Evolutionary conservation across 1,139 yeast species (phyloP).

Genomic region (Yarrowia galli): DNA sequence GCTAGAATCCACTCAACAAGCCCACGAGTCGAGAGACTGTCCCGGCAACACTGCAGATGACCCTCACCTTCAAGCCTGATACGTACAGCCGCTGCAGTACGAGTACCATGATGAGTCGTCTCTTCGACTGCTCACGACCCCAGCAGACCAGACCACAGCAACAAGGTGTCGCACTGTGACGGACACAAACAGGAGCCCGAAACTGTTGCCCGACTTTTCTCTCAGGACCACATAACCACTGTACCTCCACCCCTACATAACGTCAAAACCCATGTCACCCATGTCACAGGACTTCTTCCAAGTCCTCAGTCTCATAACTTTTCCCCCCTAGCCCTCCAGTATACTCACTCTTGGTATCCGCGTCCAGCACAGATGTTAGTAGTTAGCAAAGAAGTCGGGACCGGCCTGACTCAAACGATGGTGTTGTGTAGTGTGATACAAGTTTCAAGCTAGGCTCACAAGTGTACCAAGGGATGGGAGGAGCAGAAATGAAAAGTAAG

Average conservation of each 20-base stretch:
- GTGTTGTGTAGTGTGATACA: not conserved
- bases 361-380: slow-evolving; percentile 31
- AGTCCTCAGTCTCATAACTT: not conserved
- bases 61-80: too few relatives aligned
- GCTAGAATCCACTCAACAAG: too few relatives aligned
- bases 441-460: too few relatives aligned
- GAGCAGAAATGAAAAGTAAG: not conserved
- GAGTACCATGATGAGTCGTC: too few relatives aligned
- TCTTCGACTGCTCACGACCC: too few relatives aligned
- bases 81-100: too few relatives aligned
- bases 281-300: not conserved
- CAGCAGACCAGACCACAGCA: too few relatives aligned
- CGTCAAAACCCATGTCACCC: not conserved
- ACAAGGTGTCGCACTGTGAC: too few relatives aligned
- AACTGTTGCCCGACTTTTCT: too few relatives aligned
- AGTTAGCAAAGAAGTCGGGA: slow-evolving; percentile 20
- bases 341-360: slow-evolving; percentile 25
- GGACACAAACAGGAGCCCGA: too few relatives aligned
- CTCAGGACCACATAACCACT: not conserved
- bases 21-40: too few relatives aligned
- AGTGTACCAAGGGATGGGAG: slow-evolving; percentile 26
- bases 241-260: not conserved
- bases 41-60: too few relatives aligned
- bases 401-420: slow-evolving; percentile 21
- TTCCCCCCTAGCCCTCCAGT: not conserved